A percentile compares a stretch with the other conserved stretches of the same genome.
phyloP scores from a whole-genome alignment of 2,329 filamentous ascomycete genomes.

The Aspergillus versicolor region DNA sequence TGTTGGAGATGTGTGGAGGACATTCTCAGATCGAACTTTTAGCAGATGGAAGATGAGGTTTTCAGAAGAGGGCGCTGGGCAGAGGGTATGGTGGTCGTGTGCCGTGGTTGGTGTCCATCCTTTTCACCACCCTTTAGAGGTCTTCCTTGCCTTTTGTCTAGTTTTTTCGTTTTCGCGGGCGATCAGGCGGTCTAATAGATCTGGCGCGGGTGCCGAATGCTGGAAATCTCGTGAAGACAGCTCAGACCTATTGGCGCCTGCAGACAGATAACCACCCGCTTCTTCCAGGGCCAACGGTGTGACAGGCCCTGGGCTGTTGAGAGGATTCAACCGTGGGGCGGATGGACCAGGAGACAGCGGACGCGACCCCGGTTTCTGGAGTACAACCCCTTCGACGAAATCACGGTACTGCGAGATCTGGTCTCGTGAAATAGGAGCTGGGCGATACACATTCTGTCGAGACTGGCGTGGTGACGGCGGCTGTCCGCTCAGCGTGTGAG shows the following conservation, averaged over 20 bases:
- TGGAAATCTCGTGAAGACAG: conserved; percentile 21
- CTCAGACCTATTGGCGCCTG: conserved; percentile 27
- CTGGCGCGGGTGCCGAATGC: conserved; percentile 27
- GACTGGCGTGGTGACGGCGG: conserved; percentile 35
- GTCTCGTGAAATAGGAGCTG: conserved; percentile 37
- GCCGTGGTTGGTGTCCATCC: not conserved
- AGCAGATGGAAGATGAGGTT: not conserved
- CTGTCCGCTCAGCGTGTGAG: conserved; percentile 25
- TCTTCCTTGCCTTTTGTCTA: conserved; percentile 29
- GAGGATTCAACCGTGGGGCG: conserved; percentile 45
- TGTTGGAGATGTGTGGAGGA: not conserved
- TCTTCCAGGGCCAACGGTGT: conserved; percentile 46
- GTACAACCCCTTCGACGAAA: conserved; percentile 36
- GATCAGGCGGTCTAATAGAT: conserved; percentile 35
- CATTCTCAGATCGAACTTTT: not conserved
- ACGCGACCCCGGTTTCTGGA: conserved; percentile 30
- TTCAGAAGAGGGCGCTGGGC: not conserved
- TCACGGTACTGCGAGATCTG: conserved; percentile 44
- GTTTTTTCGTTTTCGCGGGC: conserved; percentile 33
- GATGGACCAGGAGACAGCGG: conserved; percentile 35
- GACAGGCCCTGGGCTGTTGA: conserved; percentile 47
- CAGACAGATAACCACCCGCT: conserved; percentile 41
- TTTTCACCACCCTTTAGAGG: conserved; percentile 28
- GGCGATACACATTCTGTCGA: conserved; percentile 32
- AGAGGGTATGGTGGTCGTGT: not conserved